Evolutionary conservation across 148 eudicot species (phyloP), one percentile per base, ranked within the genome.

Genomic region (Camellia japonica): DNA sequence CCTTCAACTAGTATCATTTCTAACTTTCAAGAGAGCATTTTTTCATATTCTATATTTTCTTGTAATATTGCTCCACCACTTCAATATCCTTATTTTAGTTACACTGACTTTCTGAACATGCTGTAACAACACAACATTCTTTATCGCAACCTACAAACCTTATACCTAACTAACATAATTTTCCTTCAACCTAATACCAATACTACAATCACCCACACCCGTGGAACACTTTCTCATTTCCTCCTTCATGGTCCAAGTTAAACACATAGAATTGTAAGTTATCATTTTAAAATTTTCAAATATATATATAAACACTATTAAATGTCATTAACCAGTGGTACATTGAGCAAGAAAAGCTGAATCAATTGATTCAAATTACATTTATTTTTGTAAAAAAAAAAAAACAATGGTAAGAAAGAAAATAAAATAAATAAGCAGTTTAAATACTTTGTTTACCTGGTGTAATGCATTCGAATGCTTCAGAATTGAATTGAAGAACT

Each of bases 371-470:
- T 63, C 54, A 46, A 43, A 73, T 60, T 65, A 7, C 69, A 62
- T 7, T 54, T 66, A 65, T 44, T 67, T 65, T 38, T 46, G n/a
- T 44, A 23, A 47, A 20, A 58, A 56, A 8, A 23, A 42, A 52
- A 55, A 20, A 19, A 14, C 38, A 30, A 42, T 42, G 54, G n/a
- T 15, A 47, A 61, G 7, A 68, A 49, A 77, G 7, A 69, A 60
- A 49, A 13, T 54, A 69, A 60, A 38, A 13, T 54, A 65, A 15
- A 7, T 68, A 55, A 51, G 59, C 73, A 63, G 76, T 67, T 81
- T 43, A 74, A 72, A 42, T 71, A 76, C 71, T 80, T 80, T 80
- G 71, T 85, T 89, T 95, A 96, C 98, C 99, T 90, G 91, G 87
- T 81, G 61, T 54, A 56, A 76, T 74, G 80, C 75, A 81, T 83